phyloP scores from a whole-genome alignment of 2,329 filamentous ascomycete species.

The Biscogniauxia sp. region DNA sequence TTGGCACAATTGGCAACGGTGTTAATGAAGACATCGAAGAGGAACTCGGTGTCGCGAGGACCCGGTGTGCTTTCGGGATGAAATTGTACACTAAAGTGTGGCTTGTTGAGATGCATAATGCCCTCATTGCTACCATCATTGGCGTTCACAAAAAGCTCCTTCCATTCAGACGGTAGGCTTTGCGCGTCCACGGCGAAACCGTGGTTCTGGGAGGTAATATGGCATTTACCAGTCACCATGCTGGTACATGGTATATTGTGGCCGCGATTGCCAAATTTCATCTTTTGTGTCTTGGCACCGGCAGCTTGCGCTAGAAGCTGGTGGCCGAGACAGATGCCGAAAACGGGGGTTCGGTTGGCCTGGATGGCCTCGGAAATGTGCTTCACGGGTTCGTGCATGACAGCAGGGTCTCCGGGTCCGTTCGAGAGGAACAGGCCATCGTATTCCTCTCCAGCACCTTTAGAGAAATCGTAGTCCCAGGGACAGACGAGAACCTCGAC shows the following conservation, averaged over 20 bases:
- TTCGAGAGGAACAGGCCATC: constrained; percentile 98
- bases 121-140: constrained; percentile 98
- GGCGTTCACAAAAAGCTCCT: constrained; percentile 94
- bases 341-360: constrained; percentile 80
- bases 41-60: constrained; percentile 89
- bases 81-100: constrained; percentile 99
- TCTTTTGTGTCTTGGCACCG: constrained; percentile 83
- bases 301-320: constrained; percentile 87
- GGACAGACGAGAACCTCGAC: constrained; percentile 93
- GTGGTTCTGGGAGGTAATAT: constrained; percentile 99
- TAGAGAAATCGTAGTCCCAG: constrained; percentile 90
- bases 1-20: constrained; percentile 72
- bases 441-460: constrained; percentile 75
- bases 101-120: constrained; percentile 80
- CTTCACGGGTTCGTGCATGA: constrained; percentile 75
- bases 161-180: constrained; percentile 76
- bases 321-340: constrained; percentile 95
- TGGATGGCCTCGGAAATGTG: constrained; percentile 75
- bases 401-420: constrained; percentile 91
- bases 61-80: constrained; percentile 96
- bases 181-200: constrained; percentile 87
- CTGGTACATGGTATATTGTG: constrained; percentile 98
- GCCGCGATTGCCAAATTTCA: constrained; percentile 99
- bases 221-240: constrained; percentile 91
- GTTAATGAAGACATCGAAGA: constrained; percentile 95